Percentiles rank a stretch among this genome's conserved stretches.
Conservation (phyloP, 805 yeast genomes). For the Candida ulmi region DNA sequence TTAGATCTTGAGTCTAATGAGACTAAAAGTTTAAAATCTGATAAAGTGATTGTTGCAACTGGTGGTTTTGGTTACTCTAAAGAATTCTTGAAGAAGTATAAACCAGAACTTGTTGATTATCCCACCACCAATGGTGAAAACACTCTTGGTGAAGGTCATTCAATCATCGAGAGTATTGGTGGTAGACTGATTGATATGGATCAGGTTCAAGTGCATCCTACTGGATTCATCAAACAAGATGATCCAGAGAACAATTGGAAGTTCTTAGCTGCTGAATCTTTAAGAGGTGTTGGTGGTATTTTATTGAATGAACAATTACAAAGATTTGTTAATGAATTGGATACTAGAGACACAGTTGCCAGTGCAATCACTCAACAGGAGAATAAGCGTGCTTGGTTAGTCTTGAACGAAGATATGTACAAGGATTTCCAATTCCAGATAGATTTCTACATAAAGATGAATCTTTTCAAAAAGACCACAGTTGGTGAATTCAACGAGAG, state of each 20-base stretch:
- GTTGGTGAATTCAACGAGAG: constrained; percentile 24
- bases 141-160: constrained; percentile 57
- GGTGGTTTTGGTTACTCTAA: constrained; percentile 49
- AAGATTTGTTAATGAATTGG: constrained; percentile 50
- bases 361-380: constrained; percentile 30
- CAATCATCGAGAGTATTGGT: constrained; percentile 38
- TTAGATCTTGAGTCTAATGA: constrained; percentile 23
- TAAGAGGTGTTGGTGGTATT: constrained; percentile 57
- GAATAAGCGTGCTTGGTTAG: constrained; percentile 27
- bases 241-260: constrained; percentile 40
- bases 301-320: constrained; percentile 35
- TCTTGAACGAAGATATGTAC: constrained; percentile 40
- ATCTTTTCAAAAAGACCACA: constrained; percentile 26
- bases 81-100: constrained; percentile 33
- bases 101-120: constrained; percentile 39
- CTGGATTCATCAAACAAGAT: constrained; percentile 47
- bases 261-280: constrained; percentile 53
- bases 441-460: constrained; percentile 42
- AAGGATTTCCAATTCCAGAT: constrained; percentile 41
- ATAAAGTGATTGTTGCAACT: constrained; percentile 44
- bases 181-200: constrained; percentile 53
- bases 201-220: constrained; percentile 57
- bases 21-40: constrained; percentile 20
- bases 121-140: constrained; percentile 55
- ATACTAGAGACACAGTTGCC: constrained; percentile 49